Evolutionary conservation across 2,329 filamentous ascomycete species (phyloP), one percentile per base, ranked within the genome.

Genomic region (Drechslerella coelobrocha): DNA sequence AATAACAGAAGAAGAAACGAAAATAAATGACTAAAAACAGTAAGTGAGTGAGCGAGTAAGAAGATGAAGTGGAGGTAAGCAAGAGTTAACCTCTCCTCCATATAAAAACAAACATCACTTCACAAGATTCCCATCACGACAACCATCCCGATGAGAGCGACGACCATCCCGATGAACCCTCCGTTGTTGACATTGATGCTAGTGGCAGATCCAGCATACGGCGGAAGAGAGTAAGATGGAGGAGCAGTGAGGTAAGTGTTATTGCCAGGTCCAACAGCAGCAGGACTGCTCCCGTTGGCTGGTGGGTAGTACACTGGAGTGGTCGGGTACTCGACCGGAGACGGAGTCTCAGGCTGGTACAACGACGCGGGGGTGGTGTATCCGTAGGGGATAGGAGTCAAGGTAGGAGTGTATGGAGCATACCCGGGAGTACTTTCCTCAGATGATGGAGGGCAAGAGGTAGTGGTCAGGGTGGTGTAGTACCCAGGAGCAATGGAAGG

Each of bases 51-150:
- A 39, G 29, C 43, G 19, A 48, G 50, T 37, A 24, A 34, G 31
- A 24, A 27, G 41, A n/a, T n/a, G n/a, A n/a, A n/a, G n/a, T n/a
- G n/a, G n/a, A n/a, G n/a, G n/a, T n/a, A n/a, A n/a, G n/a, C n/a
- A n/a, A n/a, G n/a, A n/a, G n/a, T n/a, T n/a, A n/a, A n/a, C n/a
- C n/a, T n/a, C n/a, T 45, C 43, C 31, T 43, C 34, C 53, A 34
- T 51, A 57, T 61, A 31, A 53, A 24, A 57, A 41, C 17, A 55
- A 21, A 55, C 52, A 43, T 17, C 45, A 51, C 10, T 19, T 69
- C 57, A 69, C 43, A 69, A 69, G 47, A 69, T 54, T 8, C 47
- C 27, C 65, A 69, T 69, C 34, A 69, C 52, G 29, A 21, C 65
- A 31, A 69, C 51, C 45, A 69, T 69, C 24, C 57, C 57, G 24